phyloP scores from a whole-genome alignment of 768 basidiomycete genomes.

The Russula foetens region DNA sequence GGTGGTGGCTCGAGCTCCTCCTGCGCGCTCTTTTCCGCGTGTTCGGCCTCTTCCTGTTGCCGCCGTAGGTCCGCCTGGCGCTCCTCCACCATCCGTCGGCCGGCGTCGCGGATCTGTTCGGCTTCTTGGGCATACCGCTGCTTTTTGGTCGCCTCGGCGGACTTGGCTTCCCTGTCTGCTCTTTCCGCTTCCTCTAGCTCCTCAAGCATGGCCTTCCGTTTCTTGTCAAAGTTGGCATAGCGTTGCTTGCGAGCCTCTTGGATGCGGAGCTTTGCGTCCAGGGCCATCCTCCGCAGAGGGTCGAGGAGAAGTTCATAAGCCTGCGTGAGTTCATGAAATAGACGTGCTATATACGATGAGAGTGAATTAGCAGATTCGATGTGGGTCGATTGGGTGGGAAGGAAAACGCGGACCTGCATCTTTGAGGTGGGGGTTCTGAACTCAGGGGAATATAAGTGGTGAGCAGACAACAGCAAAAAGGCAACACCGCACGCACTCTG shows the following conservation, averaged over 20 bases:
- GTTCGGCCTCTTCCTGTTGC: constrained; percentile 35
- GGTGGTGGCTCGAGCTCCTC: constrained; percentile 45
- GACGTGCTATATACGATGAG: constrained; percentile 29
- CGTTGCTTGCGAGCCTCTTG: constrained; percentile 61
- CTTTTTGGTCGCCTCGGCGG: constrained; percentile 55
- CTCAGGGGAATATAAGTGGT: constrained; percentile 3
- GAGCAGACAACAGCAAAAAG: background rate
- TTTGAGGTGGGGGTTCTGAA: constrained; percentile 70
- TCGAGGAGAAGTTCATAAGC: constrained; percentile 79
- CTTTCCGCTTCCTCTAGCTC: constrained; percentile 72
- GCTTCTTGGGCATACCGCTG: constrained; percentile 48
- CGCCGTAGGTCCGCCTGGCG: constrained; percentile 44
- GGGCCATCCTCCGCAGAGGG: constrained; percentile 64
- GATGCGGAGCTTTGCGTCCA: constrained; percentile 71
- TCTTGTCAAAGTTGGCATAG: constrained; percentile 61
- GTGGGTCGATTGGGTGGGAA: background rate
- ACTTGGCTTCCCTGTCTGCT: constrained; percentile 62
- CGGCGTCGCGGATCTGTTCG: constrained; percentile 69
- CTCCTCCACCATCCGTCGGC: constrained; percentile 58
- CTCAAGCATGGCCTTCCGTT: constrained; percentile 65
- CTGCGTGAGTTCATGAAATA: constrained; percentile 79
- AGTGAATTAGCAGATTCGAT: constrained; percentile 30
- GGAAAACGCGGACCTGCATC: constrained; percentile 48
- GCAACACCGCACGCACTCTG: constrained; percentile 41
- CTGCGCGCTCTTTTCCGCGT: constrained; percentile 27